Evolutionary conservation across 78 protist genomes (phyloP).

Genomic region (Dictyostelium firmibasis): DNA sequence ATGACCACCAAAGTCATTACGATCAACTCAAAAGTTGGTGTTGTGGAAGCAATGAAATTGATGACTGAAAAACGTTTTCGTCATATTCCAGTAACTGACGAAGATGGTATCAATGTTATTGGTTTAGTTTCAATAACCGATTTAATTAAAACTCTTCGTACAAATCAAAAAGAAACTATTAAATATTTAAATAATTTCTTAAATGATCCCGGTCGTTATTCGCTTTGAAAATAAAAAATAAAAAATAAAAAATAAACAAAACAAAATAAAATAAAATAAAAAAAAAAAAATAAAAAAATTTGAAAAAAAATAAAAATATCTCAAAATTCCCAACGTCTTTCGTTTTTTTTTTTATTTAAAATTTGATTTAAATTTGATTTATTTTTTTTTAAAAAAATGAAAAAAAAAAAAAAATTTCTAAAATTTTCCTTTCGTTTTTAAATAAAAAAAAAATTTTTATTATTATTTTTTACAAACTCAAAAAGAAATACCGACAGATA

Average conservation of each 20-base stretch:
- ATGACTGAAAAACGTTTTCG: slow-evolving; percentile 59
- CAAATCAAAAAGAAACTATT: slow-evolving; percentile 61
- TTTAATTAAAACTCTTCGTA: slow-evolving; percentile 3
- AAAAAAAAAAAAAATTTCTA: not conserved
- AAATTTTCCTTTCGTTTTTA: slow-evolving; percentile 4
- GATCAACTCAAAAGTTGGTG: not conserved
- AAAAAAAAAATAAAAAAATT: not conserved
- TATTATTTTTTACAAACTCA: not conserved
- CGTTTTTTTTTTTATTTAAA: not conserved
- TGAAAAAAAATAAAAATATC: not conserved
- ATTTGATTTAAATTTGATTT: not conserved
- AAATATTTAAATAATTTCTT: slow-evolving; percentile 48
- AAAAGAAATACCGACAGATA: not conserved
- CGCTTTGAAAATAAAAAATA: not conserved
- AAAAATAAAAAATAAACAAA: not conserved
- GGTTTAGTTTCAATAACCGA: slow-evolving; percentile 66
- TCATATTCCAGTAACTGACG: slow-evolving; percentile 50
- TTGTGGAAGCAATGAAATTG: slow-evolving; percentile 21
- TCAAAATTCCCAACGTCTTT: not conserved
- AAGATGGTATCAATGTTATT: not conserved
- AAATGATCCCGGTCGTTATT: slow-evolving; percentile 21
- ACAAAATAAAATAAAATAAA: not conserved
- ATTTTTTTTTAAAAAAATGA: not conserved
- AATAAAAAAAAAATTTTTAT: not conserved
- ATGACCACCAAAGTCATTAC: slow-evolving; percentile 38